Evolutionary conservation across 257 asterid genomes (phyloP), one percentile per base, ranked within the genome.

Genomic region (Gentiana macrophylla): DNA sequence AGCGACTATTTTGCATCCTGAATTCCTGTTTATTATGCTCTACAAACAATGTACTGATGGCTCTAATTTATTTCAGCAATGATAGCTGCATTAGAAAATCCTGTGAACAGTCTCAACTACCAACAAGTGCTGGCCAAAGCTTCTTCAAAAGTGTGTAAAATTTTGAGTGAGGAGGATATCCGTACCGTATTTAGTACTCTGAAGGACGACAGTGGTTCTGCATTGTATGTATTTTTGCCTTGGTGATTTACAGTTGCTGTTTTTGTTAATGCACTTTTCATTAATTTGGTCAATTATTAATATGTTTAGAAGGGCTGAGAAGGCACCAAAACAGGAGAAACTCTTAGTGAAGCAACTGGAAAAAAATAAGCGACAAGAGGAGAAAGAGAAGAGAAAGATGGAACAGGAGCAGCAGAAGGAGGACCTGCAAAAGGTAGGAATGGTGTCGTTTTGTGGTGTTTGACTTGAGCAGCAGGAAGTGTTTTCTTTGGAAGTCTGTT

Each of bases 161-260:
- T 79, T 37, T 67, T 83, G 66, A 72, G 65, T 35, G 95, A 85
- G 81, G 78, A 89, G 69, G 95, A 86, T 72, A 77, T 88, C 61
- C 80, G 84, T 33, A 53, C 66, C 64, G 66, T 86, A 55, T 60
- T 77, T 61, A 77, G 76, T 73, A 79, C 58, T 65, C 64, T 74
- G 78, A 55, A 61, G 13, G 77, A 68, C 66, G 83, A 77, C 73
- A 74, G 33, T 59, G 83, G 74, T 52, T 70, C 72, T 60, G 84
- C 83, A 69, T 70, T 75, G 99, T 92, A 79, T 45, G 95, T 73
- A 62, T 65, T 47, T 37, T 5, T 13, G 43, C 7, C 49, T 24
- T 35, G 24, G 24, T 24, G 24, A 24, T 53, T 61, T 12, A 62
- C 5, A 36, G 50, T 66, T 62, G 34, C 51, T 32, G 5, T 61